phyloP scores from a whole-genome alignment of 192 early-diverging fungal species.

The Linnemannia exigua region DNA sequence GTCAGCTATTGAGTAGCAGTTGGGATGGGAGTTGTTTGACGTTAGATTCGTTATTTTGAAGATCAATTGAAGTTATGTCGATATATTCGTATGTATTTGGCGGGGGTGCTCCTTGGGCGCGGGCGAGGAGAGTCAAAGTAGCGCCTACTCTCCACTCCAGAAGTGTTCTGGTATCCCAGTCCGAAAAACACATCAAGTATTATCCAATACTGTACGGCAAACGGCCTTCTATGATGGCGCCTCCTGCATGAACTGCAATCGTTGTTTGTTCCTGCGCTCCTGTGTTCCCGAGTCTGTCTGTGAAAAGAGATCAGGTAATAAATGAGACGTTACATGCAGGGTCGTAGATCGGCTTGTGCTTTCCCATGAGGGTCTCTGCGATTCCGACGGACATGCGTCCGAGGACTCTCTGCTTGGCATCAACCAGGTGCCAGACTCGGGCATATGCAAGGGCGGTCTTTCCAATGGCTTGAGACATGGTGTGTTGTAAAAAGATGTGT shows the following conservation, averaged over 20 bases:
- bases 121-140: no score
- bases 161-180: no score
- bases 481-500: background rate
- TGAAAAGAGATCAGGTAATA: slow-evolving; percentile 1
- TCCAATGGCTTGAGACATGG: slow-evolving; percentile 72
- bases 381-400: slow-evolving; percentile 90
- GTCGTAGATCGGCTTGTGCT: slow-evolving; percentile 95
- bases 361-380: slow-evolving; percentile 93
- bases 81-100: no score
- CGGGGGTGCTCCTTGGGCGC: no score
- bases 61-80: background rate
- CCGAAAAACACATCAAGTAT: no score
- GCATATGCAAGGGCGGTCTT: slow-evolving; percentile 88
- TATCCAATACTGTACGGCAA: background rate
- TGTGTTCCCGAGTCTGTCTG: background rate
- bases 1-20: slow-evolving; percentile 71
- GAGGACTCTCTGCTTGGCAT: slow-evolving; percentile 87
- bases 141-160: no score
- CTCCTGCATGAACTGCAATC: background rate
- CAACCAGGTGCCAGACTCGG: slow-evolving; percentile 93
- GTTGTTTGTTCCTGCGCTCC: background rate
- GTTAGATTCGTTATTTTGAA: background rate
- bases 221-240: background rate
- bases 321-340: slow-evolving; percentile 74
- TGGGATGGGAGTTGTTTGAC: background rate